phyloP scores from a whole-genome alignment of 2,329 filamentous ascomycete genomes.

The Pezicula radicicola region DNA sequence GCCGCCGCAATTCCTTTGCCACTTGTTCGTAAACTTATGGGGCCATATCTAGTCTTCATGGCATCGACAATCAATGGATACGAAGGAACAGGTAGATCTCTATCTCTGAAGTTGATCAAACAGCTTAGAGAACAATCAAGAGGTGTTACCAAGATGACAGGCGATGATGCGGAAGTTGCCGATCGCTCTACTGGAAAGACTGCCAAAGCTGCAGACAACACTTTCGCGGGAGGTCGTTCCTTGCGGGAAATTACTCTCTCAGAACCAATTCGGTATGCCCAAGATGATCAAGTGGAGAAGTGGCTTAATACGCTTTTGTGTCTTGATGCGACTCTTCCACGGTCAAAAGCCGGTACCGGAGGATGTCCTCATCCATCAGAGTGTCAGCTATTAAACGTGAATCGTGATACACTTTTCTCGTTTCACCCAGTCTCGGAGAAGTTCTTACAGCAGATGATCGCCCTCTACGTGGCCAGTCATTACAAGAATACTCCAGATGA shows the following conservation, averaged over 20 bases:
- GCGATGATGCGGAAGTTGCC: slow-evolving; percentile 62
- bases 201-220: slow-evolving; percentile 58
- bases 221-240: slow-evolving; percentile 66
- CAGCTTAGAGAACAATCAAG: slow-evolving; percentile 92
- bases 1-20: slow-evolving; percentile 94
- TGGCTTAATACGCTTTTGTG: slow-evolving; percentile 96
- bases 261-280: slow-evolving; percentile 92
- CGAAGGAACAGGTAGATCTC: slow-evolving; percentile 90
- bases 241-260: slow-evolving; percentile 88
- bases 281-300: slow-evolving; percentile 87
- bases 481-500: slow-evolving; percentile 99
- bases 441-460: slow-evolving; percentile 97
- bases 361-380: slow-evolving; percentile 88
- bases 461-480: slow-evolving; percentile 92
- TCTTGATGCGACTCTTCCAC: slow-evolving; percentile 86
- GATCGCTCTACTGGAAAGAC: slow-evolving; percentile 78
- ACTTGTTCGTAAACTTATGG: slow-evolving; percentile 89
- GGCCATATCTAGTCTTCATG: slow-evolving; percentile 98
- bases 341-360: slow-evolving; percentile 63
- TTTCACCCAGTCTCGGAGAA: slow-evolving; percentile 97
- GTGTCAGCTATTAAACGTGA: slow-evolving; percentile 90
- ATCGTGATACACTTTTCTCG: slow-evolving; percentile 95
- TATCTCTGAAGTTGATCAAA: slow-evolving; percentile 95
- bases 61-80: slow-evolving; percentile 99
- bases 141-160: slow-evolving; percentile 51